Base-by-base conservation (phyloP, 345 rosid species). In the Salix dunnii region DNA sequence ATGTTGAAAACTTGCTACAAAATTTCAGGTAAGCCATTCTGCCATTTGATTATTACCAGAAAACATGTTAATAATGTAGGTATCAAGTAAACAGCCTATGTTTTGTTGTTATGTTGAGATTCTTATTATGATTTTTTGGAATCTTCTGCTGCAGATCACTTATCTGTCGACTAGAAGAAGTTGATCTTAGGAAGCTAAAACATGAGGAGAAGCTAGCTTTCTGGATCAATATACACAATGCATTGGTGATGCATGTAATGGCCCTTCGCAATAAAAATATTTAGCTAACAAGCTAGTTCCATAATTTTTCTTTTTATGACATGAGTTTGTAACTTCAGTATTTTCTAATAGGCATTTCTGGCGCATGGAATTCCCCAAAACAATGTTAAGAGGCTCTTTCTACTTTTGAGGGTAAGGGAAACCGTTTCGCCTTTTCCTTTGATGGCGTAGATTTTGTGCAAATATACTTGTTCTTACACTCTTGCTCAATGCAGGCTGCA, bases 221-320 rank as follows among this genome's bases (percentile, higher is more conserved):
- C 84, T 96, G 98, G 99, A 89, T 94, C 82, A 96, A 96, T 64
- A 78, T 93, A 75, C 99, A 96, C 85, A 96, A 96, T 80, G 91
- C 97, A 20, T 77, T 94, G 51, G 95, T 91, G 81, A 96, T 94
- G 99, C 99, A 96, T 88, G 99, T 96, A 92, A 90, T 67, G 72
- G 20, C 80, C 61, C 82, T 78, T 74, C 55, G 74, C 76, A 14
- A 23, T 30, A 21, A 12, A 23, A 33, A 53, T 49, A 23, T 23
- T 67, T 46, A 2, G 2, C 35, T 67, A 69, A 4, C 21, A 21
- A 61, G 8, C 62, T 35, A 35, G 62, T 64, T 68, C 33, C 68
- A 53, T 58, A 63, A 8, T 42, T 8, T 25, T 62, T 75, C 67
- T 68, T 27, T 42, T 70, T 84, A 75, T 80, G 35, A 71, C 63